These are phyloP conservation scores for Cutaneotrichosporon mucoides DNA, from an alignment of 1,284 basidiomycete genomes.

Conservation along the genomic window DNA sequence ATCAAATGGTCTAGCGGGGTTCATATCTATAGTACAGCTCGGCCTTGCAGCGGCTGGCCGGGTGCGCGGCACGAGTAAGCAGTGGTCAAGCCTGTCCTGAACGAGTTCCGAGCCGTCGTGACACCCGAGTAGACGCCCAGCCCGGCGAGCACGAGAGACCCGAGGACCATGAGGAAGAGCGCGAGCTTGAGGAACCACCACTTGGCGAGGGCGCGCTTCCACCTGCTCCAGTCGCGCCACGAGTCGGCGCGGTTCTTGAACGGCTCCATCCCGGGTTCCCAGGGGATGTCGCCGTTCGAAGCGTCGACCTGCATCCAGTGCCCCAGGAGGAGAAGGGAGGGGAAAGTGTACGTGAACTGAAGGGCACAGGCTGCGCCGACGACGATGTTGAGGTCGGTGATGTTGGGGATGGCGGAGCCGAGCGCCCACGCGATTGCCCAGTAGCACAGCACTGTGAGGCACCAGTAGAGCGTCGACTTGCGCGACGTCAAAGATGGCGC, in stretches of 20 bases:
- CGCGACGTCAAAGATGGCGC: constrained; percentile 56
- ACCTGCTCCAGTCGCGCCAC: constrained; percentile 12
- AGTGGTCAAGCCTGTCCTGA: background rate
- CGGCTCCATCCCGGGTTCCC: constrained; percentile 15
- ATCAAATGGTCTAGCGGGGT: too few relatives aligned
- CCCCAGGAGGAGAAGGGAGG: constrained; percentile 14
- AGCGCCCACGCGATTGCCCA: constrained; percentile 56
- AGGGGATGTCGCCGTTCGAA: constrained; percentile 6
- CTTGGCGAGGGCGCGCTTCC: constrained; percentile 12
- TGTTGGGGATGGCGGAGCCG: constrained; percentile 60
- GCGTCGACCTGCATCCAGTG: constrained; percentile 22
- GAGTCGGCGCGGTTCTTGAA: constrained; percentile 13
- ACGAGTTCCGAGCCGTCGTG: constrained; percentile 5
- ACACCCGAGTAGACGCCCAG: constrained; percentile 19
- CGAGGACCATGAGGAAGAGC: background rate
- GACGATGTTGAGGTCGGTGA: constrained; percentile 56
- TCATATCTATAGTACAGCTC: too few relatives aligned
- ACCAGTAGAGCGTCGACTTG: constrained; percentile 54
- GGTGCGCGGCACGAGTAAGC: constrained; percentile 19
- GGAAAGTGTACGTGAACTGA: constrained; percentile 20
- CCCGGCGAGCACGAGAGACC: constrained; percentile 1
- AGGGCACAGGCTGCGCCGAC: constrained; percentile 49
- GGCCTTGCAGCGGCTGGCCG: constrained; percentile 8
- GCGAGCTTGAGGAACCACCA: constrained; percentile 19
- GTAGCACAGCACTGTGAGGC: constrained; percentile 24